A percentile compares a stretch with the other conserved stretches of the same genome.
These are phyloP conservation scores for Neonectria magnoliae DNA, from an alignment of 2,329 filamentous ascomycete species.

Conservation along the genomic window DNA sequence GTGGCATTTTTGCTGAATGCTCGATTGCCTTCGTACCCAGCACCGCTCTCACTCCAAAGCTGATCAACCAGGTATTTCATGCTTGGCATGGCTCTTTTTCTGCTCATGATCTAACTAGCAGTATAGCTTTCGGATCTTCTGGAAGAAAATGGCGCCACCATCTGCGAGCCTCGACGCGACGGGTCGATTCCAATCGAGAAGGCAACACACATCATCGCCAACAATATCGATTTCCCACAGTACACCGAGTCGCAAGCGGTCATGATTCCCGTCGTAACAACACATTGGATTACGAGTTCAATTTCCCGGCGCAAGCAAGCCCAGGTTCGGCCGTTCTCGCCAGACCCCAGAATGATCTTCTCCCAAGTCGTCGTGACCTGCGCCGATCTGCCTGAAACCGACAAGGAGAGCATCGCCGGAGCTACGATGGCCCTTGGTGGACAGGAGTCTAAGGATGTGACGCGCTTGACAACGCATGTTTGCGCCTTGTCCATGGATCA, in stretches of 20 bases:
- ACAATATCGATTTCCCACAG: slow-evolving; percentile 90
- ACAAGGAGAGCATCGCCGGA: slow-evolving; percentile 92
- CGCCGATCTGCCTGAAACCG: slow-evolving; percentile 83
- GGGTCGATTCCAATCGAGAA: slow-evolving; percentile 59
- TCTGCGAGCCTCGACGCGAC: slow-evolving; percentile 59
- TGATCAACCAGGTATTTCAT: slow-evolving; percentile 52
- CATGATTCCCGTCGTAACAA: slow-evolving; percentile 86
- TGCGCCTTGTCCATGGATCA: slow-evolving; percentile 83
- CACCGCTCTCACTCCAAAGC: slow-evolving; percentile 50
- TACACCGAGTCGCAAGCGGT: slow-evolving; percentile 78
- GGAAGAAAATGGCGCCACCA: slow-evolving; percentile 60
- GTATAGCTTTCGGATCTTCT: slow-evolving; percentile 56
- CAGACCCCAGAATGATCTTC: slow-evolving; percentile 91
- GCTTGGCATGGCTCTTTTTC: too few species aligned
- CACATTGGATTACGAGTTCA: slow-evolving; percentile 80
- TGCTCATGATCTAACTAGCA: slow-evolving; percentile 11
- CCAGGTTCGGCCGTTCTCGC: slow-evolving; percentile 85
- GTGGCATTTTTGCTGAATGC: slow-evolving; percentile 54
- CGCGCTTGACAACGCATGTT: slow-evolving; percentile 84
- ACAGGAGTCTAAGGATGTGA: slow-evolving; percentile 76
- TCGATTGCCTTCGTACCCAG: slow-evolving; percentile 58
- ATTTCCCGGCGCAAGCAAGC: slow-evolving; percentile 75
- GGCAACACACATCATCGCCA: slow-evolving; percentile 69
- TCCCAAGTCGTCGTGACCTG: slow-evolving; percentile 84
- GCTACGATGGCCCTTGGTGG: slow-evolving; percentile 91